These are phyloP conservation scores for Metarhizium humberi DNA, from an alignment of 2,329 filamentous ascomycete species.

Conservation along the genomic window DNA sequence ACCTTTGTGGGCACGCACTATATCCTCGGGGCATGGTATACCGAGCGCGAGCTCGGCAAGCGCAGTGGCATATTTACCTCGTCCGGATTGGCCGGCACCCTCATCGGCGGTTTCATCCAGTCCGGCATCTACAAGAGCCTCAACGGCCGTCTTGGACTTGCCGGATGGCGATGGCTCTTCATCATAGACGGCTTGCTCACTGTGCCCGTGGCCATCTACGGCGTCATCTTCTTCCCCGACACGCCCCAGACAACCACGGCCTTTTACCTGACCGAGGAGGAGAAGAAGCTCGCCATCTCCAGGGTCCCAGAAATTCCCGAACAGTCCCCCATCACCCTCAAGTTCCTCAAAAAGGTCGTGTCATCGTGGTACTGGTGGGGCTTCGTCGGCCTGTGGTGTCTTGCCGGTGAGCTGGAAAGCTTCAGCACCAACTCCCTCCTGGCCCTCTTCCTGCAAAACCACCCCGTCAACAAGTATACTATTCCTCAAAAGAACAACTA, in stretches of 20 bases:
- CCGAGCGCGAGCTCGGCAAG: slow-evolving; percentile 50
- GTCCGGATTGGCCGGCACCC: slow-evolving; percentile 47
- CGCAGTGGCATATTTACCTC: slow-evolving; percentile 54
- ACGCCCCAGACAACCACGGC: slow-evolving; percentile 37
- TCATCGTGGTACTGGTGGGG: slow-evolving; percentile 57
- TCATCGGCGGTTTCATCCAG: slow-evolving; percentile 45
- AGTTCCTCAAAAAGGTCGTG: slow-evolving; percentile 46
- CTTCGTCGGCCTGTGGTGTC: slow-evolving; percentile 58
- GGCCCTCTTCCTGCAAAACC: slow-evolving; percentile 38
- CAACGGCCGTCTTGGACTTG: slow-evolving; percentile 40
- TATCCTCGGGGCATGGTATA: slow-evolving; percentile 48
- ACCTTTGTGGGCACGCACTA: slow-evolving; percentile 33
- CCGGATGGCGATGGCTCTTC: slow-evolving; percentile 62
- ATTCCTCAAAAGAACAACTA: slow-evolving; percentile 46
- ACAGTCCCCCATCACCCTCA: slow-evolving; percentile 34
- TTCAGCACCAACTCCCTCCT: slow-evolving; percentile 57
- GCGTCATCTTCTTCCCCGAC: slow-evolving; percentile 26
- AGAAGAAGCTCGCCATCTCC: slow-evolving; percentile 31
- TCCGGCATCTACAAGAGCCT: slow-evolving; percentile 47
- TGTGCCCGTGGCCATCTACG: slow-evolving; percentile 24
- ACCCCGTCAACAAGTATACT: slow-evolving; percentile 32
- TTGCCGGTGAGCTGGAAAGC: slow-evolving; percentile 62
- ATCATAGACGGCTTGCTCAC: slow-evolving; percentile 55
- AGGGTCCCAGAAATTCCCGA: slow-evolving; percentile 28
- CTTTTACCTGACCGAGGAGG: slow-evolving; percentile 34